Evolutionary conservation across 331 rosid species (phyloP), one percentile per base, ranked within the genome.

Genomic region (Arachis monticola): DNA sequence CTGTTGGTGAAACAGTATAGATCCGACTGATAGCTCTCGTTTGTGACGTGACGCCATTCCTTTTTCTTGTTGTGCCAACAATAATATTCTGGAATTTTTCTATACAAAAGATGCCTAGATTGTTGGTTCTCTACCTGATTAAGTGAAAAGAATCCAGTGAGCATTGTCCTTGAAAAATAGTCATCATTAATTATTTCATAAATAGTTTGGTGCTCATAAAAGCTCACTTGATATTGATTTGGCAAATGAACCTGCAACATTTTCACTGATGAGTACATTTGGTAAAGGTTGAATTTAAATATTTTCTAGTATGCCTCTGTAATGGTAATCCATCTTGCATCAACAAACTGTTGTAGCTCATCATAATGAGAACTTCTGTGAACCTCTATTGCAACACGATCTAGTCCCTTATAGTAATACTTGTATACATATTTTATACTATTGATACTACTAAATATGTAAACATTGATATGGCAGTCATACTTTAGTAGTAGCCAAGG

Each of bases 401-500:
- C 2, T 35, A 8, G 47, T 2, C 27, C 17, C 35, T 62, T 62
- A 47, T 72, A 64, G 8, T 57, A 13, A 51, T 51, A 51, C 14
- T 51, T 61, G 58, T 72, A 72, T 9, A 64, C 38, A 9, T 78
- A 32, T 13, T 53, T n/a, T 6, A 44, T 44, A 6, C 48, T 44
- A 6, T 44, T 44, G 8, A 44, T 44, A 8, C 48, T 44, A 1
- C 48, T 44, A 44, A 0, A 44, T 44, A 5, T 44, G 5, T 44
- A 0, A 44, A 44, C 0, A 44, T 44, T 44, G 1, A 44, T 44
- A 7, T 44, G 48, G 9, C 48, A 44, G 1, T 44, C 48, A 44
- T 44, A 44, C 7, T 44, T 44, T 44, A 6, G 1, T 5, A 44
- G 48, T 44, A 44, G 48, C 48, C 48, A 44, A 44, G 10, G 48